Percentiles rank a stretch among this genome's conserved stretches.
Conservation (phyloP, 768 basidiomycete species). For the Leccinum fibrillosum region DNA sequence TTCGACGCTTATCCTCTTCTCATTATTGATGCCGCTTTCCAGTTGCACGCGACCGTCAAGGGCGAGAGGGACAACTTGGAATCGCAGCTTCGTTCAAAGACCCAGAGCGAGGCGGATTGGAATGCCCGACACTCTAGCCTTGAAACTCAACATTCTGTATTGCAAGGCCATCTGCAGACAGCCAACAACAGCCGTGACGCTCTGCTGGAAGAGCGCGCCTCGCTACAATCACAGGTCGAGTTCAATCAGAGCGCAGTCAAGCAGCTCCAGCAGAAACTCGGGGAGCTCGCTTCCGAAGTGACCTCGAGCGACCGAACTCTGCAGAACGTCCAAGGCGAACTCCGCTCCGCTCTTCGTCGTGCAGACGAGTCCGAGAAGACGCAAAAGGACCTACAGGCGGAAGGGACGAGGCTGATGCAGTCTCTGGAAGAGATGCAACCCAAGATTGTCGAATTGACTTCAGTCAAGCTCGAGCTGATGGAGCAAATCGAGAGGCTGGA, state of each 20-base stretch:
- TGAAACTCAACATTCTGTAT: slow-evolving; percentile 35
- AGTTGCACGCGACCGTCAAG: slow-evolving; percentile 60
- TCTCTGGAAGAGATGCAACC: slow-evolving; percentile 84
- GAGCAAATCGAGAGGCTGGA: slow-evolving; percentile 62
- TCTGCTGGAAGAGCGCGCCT: slow-evolving; percentile 47
- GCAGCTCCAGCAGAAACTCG: slow-evolving; percentile 58
- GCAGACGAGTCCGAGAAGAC: slow-evolving; percentile 72
- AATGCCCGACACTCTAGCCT: slow-evolving; percentile 46
- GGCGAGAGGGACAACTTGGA: slow-evolving; percentile 58
- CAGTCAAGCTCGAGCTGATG: slow-evolving; percentile 62
- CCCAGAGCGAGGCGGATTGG: slow-evolving; percentile 47
- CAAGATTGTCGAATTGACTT: slow-evolving; percentile 80
- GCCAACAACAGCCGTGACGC: slow-evolving; percentile 45
- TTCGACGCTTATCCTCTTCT: background rate
- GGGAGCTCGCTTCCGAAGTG: slow-evolving; percentile 52
- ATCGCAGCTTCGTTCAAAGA: slow-evolving; percentile 39
- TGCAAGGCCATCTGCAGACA: slow-evolving; percentile 43
- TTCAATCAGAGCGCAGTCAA: slow-evolving; percentile 44
- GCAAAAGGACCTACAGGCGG: slow-evolving; percentile 69
- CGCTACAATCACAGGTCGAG: slow-evolving; percentile 46
- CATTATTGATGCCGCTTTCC: slow-evolving; percentile 1
- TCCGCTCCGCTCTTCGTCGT: slow-evolving; percentile 59
- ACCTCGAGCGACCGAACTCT: slow-evolving; percentile 52
- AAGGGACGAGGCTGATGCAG: slow-evolving; percentile 74
- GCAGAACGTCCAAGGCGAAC: slow-evolving; percentile 61